Conservation (phyloP, 2,329 filamentous ascomycete species). For the Claviceps capensis region DNA sequence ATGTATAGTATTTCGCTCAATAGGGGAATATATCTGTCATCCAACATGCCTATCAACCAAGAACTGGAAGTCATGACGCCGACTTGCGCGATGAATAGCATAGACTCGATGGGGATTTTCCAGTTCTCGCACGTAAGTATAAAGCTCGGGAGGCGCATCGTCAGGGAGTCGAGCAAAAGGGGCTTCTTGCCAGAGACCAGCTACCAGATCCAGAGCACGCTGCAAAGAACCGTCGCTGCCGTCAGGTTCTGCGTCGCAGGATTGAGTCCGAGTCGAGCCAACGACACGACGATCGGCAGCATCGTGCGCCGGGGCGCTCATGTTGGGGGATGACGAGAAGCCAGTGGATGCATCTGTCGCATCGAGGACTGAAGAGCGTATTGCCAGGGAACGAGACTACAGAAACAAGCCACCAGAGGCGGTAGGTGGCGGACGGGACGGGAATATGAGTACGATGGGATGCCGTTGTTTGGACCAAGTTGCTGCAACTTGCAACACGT, state of each 20-base stretch:
- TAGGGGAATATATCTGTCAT: background rate
- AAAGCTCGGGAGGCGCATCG: conserved; percentile 46
- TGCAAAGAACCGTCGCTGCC: conserved; percentile 4
- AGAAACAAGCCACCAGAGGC: background rate
- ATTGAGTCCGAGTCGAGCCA: conserved; percentile 1
- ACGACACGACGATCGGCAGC: conserved; percentile 3
- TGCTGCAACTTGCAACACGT: background rate
- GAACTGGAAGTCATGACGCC: conserved; percentile 50
- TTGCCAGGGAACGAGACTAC: background rate
- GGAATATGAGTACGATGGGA: background rate
- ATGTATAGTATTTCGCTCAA: background rate
- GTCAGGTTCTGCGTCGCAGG: background rate
- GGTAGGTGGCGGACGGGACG: background rate
- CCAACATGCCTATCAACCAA: conserved; percentile 49
- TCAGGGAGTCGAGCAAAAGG: conserved; percentile 44
- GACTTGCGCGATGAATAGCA: conserved; percentile 44
- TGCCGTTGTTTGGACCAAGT: background rate
- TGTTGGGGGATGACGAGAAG: background rate
- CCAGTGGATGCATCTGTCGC: conserved; percentile 4
- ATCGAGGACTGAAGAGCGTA: background rate
- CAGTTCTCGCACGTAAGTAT: conserved; percentile 39
- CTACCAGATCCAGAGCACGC: conserved; percentile 34
- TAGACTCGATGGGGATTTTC: conserved; percentile 50
- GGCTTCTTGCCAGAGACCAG: conserved; percentile 47
- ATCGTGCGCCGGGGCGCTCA: conserved; percentile 8